Evolutionary conservation across 148 eudicot genomes (phyloP).

Genomic region (Cornus suecica): DNA sequence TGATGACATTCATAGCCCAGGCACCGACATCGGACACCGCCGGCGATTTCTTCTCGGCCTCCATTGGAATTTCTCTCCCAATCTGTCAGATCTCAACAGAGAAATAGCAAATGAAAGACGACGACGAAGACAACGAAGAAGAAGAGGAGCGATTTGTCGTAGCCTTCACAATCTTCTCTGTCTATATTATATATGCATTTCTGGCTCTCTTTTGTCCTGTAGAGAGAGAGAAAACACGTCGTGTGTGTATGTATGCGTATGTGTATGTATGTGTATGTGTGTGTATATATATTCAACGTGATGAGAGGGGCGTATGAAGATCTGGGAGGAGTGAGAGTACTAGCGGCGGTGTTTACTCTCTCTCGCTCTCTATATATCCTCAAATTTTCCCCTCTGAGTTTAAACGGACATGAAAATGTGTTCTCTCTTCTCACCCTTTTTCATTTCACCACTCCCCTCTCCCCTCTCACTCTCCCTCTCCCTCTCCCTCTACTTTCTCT

Average conservation of each 20-base stretch:
- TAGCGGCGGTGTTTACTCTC: not conserved
- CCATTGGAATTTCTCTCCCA: constrained; percentile 27
- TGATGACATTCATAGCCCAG: constrained; percentile 73
- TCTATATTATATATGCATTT: not conserved
- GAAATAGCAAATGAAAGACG: not conserved
- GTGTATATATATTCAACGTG: too few species aligned
- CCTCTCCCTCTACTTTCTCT: not conserved
- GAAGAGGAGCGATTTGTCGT: not conserved
- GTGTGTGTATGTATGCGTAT: not conserved
- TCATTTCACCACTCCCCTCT: not conserved
- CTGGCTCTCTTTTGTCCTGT: not conserved
- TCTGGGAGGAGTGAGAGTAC: not conserved
- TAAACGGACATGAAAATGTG: too few species aligned
- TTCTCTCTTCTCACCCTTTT: not conserved
- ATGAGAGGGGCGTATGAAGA: not conserved
- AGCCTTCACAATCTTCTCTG: not conserved
- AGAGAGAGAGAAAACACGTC: not conserved
- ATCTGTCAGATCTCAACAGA: constrained; percentile 6
- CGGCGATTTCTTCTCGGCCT: constrained; percentile 51
- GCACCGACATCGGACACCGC: constrained; percentile 64
- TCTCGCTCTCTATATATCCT: not conserved
- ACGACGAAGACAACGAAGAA: not conserved
- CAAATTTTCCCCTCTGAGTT: too few species aligned
- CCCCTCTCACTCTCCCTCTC: not conserved
- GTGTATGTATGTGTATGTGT: too few species aligned